A percentile compares a stretch with the other conserved stretches of the same genome.
Conservation (phyloP, 1,284 basidiomycete genomes). For the Ustilago sp. region DNA sequence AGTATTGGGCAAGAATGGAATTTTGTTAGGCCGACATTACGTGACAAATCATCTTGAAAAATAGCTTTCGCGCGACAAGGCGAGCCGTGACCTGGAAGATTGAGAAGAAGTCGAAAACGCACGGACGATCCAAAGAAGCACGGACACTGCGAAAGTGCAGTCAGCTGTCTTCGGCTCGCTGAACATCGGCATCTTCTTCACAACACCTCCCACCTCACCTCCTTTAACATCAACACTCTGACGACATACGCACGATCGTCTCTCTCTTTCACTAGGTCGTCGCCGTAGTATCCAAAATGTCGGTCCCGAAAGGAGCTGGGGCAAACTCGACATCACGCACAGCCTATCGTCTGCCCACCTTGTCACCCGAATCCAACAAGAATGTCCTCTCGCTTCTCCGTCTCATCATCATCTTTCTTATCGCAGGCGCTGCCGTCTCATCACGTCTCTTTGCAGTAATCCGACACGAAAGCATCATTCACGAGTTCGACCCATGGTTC, state of each 20-base stretch:
- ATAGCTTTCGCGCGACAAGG: conserved; percentile 14
- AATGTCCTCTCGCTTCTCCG: conserved; percentile 63
- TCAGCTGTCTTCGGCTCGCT: neutral
- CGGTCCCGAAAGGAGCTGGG: conserved; percentile 14
- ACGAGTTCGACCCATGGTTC: conserved; percentile 96
- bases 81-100: conserved; percentile 11
- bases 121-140: conserved; percentile 12
- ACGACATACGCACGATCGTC: conserved; percentile 14
- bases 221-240: neutral
- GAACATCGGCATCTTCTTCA: neutral
- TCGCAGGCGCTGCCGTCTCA: conserved; percentile 83
- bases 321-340: conserved; percentile 22
- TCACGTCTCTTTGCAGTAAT: conserved; percentile 97
- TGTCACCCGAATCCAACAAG: conserved; percentile 51
- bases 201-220: conserved; percentile 7
- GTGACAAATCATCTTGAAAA: neutral
- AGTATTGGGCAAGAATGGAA: neutral
- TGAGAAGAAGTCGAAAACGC: conserved; percentile 21
- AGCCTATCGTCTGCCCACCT: conserved; percentile 47
- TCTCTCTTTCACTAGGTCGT: neutral
- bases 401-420: conserved; percentile 66
- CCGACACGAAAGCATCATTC: conserved; percentile 98
- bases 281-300: conserved; percentile 17
- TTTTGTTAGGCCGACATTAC: neutral
- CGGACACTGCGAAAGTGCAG: neutral